Evolutionary conservation across 2,329 filamentous ascomycete genomes (phyloP).

Genomic region (Pseudopithomyces maydicus): DNA sequence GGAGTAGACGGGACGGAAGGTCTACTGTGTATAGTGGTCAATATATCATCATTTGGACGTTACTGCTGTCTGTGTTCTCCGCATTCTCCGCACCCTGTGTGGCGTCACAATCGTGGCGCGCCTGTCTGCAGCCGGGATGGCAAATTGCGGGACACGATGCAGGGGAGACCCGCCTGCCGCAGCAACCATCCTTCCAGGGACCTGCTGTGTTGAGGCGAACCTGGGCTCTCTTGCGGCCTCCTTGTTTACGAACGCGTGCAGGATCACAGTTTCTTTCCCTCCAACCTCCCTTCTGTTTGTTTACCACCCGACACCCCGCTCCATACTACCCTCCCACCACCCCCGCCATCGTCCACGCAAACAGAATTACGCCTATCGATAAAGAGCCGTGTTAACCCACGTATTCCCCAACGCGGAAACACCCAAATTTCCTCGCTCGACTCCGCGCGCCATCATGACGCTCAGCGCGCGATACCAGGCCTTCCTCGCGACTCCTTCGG

Average conservation of each 20-base stretch:
- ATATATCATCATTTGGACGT: constrained; percentile 4
- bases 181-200: constrained; percentile 3
- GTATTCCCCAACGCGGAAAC: not conserved
- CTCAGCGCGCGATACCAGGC: constrained; percentile 48
- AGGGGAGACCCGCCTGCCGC: constrained; percentile 5
- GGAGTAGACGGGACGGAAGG: not conserved
- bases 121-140: not conserved
- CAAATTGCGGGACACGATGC: constrained; percentile 4
- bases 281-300: constrained; percentile 1
- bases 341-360: not conserved
- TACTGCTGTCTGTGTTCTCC: not conserved
- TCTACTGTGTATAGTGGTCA: constrained; percentile 4
- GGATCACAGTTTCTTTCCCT: not conserved
- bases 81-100: constrained; percentile 1
- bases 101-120: not conserved
- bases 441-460: constrained; percentile 41
- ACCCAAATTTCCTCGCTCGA: not conserved
- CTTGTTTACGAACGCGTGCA: constrained; percentile 9
- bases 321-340: not conserved
- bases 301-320: not conserved
- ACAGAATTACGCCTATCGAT: constrained; percentile 10
- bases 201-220: not conserved
- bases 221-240: not conserved
- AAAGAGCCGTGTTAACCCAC: constrained; percentile 1
- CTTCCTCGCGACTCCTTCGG: constrained; percentile 52